Evolutionary conservation across 768 basidiomycete genomes (phyloP).

Genomic region (Kwoniella dejecticola): DNA sequence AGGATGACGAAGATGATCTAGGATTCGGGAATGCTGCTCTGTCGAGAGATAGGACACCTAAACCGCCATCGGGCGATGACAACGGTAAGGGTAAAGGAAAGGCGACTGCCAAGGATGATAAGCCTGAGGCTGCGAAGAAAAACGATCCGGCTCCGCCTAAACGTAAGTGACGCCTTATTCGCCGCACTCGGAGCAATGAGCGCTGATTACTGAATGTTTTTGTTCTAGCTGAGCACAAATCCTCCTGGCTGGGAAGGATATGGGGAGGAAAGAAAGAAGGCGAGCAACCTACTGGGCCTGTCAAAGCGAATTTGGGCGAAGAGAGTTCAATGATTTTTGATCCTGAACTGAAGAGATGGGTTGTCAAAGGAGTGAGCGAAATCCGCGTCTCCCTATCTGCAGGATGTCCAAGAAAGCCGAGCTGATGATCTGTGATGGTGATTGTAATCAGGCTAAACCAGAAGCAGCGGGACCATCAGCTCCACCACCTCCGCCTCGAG

Average conservation of each 20-base stretch:
- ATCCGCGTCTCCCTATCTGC: constrained; percentile 1
- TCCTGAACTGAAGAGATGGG: constrained; percentile 91
- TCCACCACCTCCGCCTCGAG: constrained; percentile 75
- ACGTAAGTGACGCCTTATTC: constrained; percentile 14
- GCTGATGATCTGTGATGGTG: no score
- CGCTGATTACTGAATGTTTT: neutral
- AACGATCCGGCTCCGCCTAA: constrained; percentile 16
- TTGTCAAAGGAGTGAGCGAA: constrained; percentile 78
- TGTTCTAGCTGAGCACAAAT: constrained; percentile 26
- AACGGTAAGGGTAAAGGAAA: constrained; percentile 22
- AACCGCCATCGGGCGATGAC: constrained; percentile 53
- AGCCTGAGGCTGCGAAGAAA: constrained; percentile 6
- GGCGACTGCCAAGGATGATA: constrained; percentile 35
- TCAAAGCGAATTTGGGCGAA: constrained; percentile 91
- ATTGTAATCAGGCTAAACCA: constrained; percentile 61
- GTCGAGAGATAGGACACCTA: constrained; percentile 37
- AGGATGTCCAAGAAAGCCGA: no score
- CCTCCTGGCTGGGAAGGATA: constrained; percentile 69
- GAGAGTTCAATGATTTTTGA: constrained; percentile 90
- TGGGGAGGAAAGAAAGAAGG: constrained; percentile 77
- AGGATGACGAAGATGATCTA: constrained; percentile 81
- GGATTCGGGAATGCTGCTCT: constrained; percentile 78
- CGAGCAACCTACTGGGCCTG: constrained; percentile 64
- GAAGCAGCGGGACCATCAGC: constrained; percentile 61
- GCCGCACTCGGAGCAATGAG: neutral